phyloP scores from a whole-genome alignment of 2,329 filamentous ascomycete species.

The Mycogone perniciosa region DNA sequence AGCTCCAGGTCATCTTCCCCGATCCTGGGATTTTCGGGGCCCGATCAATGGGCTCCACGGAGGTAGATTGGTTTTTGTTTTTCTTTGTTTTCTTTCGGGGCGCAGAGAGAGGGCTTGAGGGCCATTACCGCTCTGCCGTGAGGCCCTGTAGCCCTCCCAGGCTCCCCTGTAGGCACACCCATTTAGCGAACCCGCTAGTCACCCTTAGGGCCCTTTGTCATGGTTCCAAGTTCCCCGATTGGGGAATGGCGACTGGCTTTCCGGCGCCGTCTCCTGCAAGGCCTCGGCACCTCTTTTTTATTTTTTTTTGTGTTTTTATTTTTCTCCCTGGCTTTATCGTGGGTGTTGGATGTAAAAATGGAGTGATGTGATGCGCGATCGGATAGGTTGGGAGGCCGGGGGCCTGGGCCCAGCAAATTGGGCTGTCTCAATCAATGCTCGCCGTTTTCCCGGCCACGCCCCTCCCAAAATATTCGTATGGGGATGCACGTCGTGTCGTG shows the following conservation, averaged over 20 bases:
- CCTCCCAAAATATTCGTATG: no score
- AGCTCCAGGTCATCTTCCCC: no score
- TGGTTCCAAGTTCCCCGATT: constrained; percentile 5
- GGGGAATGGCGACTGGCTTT: background rate
- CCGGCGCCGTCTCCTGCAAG: background rate
- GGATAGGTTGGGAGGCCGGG: no score
- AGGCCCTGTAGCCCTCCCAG: background rate
- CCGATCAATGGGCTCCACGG: no score
- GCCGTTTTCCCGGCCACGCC: no score
- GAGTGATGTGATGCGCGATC: no score
- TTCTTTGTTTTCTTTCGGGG: no score
- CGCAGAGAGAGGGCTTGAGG: background rate
- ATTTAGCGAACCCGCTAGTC: background rate
- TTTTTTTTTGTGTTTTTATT: background rate
- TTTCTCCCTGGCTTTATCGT: background rate
- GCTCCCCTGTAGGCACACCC: constrained; percentile 1
- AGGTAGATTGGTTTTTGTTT: no score
- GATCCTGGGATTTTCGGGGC: no score
- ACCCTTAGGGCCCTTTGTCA: background rate
- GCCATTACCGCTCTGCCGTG: constrained; percentile 1
- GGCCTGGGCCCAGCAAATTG: background rate
- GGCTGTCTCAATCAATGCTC: background rate
- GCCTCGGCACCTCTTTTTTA: background rate
- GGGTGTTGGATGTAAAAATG: no score
- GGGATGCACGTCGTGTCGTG: no score